Evolutionary conservation across 2,329 filamentous ascomycete species (phyloP), one percentile per base, ranked within the genome.

Genomic region (Neofusicoccum umdonicola): DNA sequence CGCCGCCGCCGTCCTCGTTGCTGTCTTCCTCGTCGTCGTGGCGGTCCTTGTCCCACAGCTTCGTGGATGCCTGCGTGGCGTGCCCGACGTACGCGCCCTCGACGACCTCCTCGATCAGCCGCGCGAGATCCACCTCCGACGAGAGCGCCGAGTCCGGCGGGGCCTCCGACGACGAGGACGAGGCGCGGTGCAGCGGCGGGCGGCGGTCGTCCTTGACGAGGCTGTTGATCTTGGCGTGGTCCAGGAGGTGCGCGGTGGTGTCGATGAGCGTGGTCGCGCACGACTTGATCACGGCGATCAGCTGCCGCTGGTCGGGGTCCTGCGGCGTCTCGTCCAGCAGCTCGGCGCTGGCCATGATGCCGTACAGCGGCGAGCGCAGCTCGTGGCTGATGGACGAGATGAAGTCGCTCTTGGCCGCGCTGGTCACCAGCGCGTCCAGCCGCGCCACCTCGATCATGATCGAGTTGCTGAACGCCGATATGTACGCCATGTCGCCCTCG

Each of bases 331-430:
- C 81, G 3, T 78, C 75, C 3, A 85, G 68, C 4, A 85, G 77
- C 66, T 85, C 83, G 1, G 79, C 74, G 19, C 80, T 83, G 1
- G 81, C 82, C 5, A 73, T 47, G 13, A 74, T 74, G 1, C 73
- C 72, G 37, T 74, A 71, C 1, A 74, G 62, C 81, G 84, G 42
- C 80, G 72, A 19, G 78, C 84, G 41, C 72, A 85, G 73, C 66
- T 86, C 84, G 68, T 85, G 84, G 27, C 78, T 81, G 34, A 85
- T 81, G 0, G 79, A 81, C 0, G 80, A 79, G 15, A 86, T 79
- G 44, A 86, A 83, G 12, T 84, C 82, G 0, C 79, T 78, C 65
- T 86, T 85, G 8, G 80, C 78, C 56, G 78, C 77, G 41, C 83
- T 81, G 4, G 77, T 74, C 4, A 72, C 72, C 12, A 78, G 71